Evolutionary conservation across 1,139 yeast genomes (phyloP), one percentile per base, ranked within the genome.

Genomic region (Candida glucosophila): DNA sequence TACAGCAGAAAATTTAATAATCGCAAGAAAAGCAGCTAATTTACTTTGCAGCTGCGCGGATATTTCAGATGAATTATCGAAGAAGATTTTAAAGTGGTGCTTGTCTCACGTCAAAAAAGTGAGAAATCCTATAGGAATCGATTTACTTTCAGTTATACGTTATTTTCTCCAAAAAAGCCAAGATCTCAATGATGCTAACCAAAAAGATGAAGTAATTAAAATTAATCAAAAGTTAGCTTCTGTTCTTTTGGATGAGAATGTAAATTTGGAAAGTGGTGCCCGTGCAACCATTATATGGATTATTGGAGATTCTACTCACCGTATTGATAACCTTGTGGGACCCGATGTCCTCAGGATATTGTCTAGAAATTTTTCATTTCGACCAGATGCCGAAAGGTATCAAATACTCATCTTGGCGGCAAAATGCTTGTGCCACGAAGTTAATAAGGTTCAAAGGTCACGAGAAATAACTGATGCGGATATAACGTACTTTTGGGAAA

Each of bases 251-350:
- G 54, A 51, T 27, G 37, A 39, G 3, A 35, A 35, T 10, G 22
- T 55, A 3, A 42, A 45, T 3, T 40, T 66, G 16, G 64, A 55
- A 16, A 47, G 57, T 13, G 62, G 64, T 11, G 95, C 97, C 0
- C 73, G 77, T 36, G 86, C 94, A 2, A 80, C 92, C 29, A 76
- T 86, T 12, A 67, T 90, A 11, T 92, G 97, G 97, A 66, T 88
- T 8, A 71, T 90, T 23, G 96, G 97, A 2, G 97, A 90, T 43
- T 78, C 81, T 43, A 53, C 69, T 0, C 58, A 52, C 22, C 44
- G 49, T n/a, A 49, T 56, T 6, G 41, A 51, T 6, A 62, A 62
- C 24, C 28, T 44, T 14, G 63, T 81, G 24, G 85, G 85, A 1
- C 92, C 93, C 0, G 96, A 90, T 47, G 72, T 85, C 2, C 57